Base-by-base conservation (phyloP, 2,329 filamentous ascomycete species). In the Karstenula rhodostoma region DNA sequence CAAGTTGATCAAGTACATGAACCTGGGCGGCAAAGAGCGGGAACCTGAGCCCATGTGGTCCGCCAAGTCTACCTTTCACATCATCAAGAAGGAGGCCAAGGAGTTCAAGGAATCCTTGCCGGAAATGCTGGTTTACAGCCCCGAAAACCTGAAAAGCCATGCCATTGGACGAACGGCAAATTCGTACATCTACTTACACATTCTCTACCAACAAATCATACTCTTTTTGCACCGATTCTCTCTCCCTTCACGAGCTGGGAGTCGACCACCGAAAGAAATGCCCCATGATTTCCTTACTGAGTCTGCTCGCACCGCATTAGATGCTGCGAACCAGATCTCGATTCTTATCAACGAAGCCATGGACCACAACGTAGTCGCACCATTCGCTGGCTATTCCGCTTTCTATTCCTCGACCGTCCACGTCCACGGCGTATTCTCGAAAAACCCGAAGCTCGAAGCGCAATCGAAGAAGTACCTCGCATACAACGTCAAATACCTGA, bases 381-480 rank as follows among this genome's bases (percentile, higher is more conserved):
- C 95, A 0, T 98, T 98, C 76, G 91, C 93, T 1, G 94, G 95
- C 1, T 99, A 98, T 77, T 96, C 92, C 69, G 93, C 94, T 1
- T 98, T 97, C 74, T 88, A 94, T 23, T 94, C 94, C 1, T 95
- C 93, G 55, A 96, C 93, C 0, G 91, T 97, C n/a, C 95, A 98
- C 72, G 91, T 98, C 23, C 90, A 93, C 68, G 93, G 93, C 6
- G 93, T 96, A 3, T 96, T 97, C 74, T 95, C 93, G 4, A 92
- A 92, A 63, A 94, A 96, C 66, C 81, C 88, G 15, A 81, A 87
- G 12, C 85, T 96, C 52, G 92, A 96, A 75, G 85, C 86, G 13
- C 86, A 87, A 9, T 93, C 92, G 9, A 97, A 96, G 79, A 88
- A 89, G 65, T 94, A 97, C 71, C 82, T 97, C 17, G 89, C 91